Conservation (phyloP, 2,329 filamentous ascomycete species). For the Ophiostoma ulmi region DNA sequence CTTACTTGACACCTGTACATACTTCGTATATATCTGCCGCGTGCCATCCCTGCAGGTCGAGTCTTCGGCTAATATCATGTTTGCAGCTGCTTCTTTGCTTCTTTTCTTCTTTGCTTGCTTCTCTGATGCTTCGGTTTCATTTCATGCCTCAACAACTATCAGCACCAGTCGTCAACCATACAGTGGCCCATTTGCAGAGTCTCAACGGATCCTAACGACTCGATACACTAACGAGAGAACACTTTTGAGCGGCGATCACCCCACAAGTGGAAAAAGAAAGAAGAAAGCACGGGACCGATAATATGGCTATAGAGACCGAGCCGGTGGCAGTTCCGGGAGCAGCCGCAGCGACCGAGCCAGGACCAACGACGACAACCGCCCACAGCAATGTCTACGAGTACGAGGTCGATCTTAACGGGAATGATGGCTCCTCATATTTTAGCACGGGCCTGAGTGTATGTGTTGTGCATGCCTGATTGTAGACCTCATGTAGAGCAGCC, state of each 20-base stretch:
- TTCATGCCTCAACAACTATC: neutral
- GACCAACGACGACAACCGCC: neutral
- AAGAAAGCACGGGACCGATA: neutral
- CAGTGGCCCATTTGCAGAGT: neutral
- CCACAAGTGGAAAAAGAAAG: neutral
- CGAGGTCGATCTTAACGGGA: conserved; percentile 6
- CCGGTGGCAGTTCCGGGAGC: neutral
- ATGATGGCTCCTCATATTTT: conserved; percentile 24
- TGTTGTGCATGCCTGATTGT: neutral
- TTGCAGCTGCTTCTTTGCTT: neutral
- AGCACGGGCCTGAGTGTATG: conserved; percentile 26
- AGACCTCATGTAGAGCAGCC: neutral
- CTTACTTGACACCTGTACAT: neutral
- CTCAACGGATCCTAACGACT: too few relatives aligned
- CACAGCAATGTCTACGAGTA: neutral
- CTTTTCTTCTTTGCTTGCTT: neutral
- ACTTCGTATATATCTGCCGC: neutral
- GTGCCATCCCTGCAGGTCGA: neutral
- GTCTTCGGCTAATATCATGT: neutral
- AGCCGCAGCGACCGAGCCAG: neutral
- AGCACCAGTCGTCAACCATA: neutral
- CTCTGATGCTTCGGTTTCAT: neutral
- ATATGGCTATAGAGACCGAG: neutral
- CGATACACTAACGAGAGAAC: neutral
- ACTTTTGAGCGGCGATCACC: neutral